A percentile compares a stretch with the other conserved stretches of the same genome.
phyloP scores from a whole-genome alignment of 2,329 filamentous ascomycete genomes.

The Penicillium occitanis region DNA sequence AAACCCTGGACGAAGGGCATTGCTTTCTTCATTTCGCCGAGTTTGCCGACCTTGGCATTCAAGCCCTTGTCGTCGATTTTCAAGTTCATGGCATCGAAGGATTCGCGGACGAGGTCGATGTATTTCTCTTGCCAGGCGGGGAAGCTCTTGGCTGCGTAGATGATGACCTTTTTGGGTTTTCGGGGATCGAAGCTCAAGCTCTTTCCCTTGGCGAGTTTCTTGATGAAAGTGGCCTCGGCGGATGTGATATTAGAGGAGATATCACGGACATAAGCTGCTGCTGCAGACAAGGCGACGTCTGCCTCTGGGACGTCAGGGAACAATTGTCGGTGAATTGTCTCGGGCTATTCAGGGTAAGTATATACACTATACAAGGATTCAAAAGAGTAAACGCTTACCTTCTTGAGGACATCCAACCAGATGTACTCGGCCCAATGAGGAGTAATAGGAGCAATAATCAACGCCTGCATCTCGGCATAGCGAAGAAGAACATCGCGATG shows the following conservation, averaged over 20 bases:
- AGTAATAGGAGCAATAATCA: slow-evolving; percentile 78
- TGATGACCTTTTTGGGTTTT: slow-evolving; percentile 85
- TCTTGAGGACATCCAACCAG: slow-evolving; percentile 86
- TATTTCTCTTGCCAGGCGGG: slow-evolving; percentile 91
- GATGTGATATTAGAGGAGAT: slow-evolving; percentile 78
- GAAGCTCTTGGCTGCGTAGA: slow-evolving; percentile 77
- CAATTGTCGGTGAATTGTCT: slow-evolving; percentile 74
- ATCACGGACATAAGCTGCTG: slow-evolving; percentile 75
- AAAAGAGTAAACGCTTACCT: slow-evolving; percentile 36
- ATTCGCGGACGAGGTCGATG: slow-evolving; percentile 72
- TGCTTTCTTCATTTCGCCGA: slow-evolving; percentile 84
- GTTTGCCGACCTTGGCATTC: slow-evolving; percentile 74
- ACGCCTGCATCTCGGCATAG: slow-evolving; percentile 83
- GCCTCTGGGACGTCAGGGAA: slow-evolving; percentile 70
- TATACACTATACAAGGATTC: background rate
- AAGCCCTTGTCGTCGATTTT: slow-evolving; percentile 77
- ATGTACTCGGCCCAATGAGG: slow-evolving; percentile 95
- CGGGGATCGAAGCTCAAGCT: slow-evolving; percentile 80
- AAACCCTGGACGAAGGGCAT: slow-evolving; percentile 93
- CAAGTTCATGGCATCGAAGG: slow-evolving; percentile 64
- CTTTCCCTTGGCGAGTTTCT: slow-evolving; percentile 94
- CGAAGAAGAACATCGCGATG: slow-evolving; percentile 75
- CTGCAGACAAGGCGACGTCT: slow-evolving; percentile 68
- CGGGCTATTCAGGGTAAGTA: slow-evolving; percentile 45
- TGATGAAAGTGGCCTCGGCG: slow-evolving; percentile 71